A percentile compares a stretch with the other conserved stretches of the same genome.
phyloP scores from a whole-genome alignment of 345 rosid genomes.

The Syzygium oleosum region DNA sequence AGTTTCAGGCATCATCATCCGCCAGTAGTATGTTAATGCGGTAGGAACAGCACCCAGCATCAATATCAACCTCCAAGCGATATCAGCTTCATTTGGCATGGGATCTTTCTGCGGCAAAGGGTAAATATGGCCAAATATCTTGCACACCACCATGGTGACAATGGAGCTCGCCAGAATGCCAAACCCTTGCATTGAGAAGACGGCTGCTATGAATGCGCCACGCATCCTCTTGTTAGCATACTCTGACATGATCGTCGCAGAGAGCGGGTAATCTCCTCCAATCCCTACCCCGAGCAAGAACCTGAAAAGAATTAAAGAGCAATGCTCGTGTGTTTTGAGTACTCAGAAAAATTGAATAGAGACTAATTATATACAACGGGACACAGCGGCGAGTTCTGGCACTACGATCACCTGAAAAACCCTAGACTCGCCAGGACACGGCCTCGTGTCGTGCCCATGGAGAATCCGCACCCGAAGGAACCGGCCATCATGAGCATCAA shows the following conservation, averaged over 20 bases:
- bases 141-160: constrained; percentile 39
- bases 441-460: constrained; percentile 28
- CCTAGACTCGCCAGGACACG: constrained; percentile 27
- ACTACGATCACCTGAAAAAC: neutral
- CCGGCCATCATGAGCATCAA: constrained; percentile 38
- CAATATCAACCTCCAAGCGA: constrained; percentile 63
- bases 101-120: neutral
- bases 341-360: neutral
- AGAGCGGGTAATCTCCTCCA: constrained; percentile 70
- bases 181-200: constrained; percentile 64
- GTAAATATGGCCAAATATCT: constrained; percentile 8
- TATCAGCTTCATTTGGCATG: constrained; percentile 41
- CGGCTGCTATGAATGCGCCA: constrained; percentile 53
- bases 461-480: constrained; percentile 54
- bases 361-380: neutral
- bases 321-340: neutral
- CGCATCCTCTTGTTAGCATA: constrained; percentile 62
- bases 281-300: constrained; percentile 54
- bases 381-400: neutral
- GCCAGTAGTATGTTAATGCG: constrained; percentile 59
- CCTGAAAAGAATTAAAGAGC: constrained; percentile 19
- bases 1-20: constrained; percentile 80
- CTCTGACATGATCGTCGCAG: constrained; percentile 73
- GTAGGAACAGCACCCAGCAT: constrained; percentile 68
- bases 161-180: constrained; percentile 53